Conservation (phyloP, 176 grass and related monocot genomes). For the Lolium multiflorum region DNA sequence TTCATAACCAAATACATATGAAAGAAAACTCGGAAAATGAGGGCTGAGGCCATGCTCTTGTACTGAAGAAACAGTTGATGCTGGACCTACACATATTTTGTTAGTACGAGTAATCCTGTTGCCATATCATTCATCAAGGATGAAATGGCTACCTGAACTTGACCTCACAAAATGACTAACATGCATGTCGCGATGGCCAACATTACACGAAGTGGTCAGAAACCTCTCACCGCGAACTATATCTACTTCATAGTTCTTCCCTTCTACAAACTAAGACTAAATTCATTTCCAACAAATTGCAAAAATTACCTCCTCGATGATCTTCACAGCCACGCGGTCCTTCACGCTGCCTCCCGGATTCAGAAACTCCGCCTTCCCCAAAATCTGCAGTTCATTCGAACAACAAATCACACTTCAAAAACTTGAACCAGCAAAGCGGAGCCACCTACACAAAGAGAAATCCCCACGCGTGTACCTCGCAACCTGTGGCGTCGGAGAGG, state of each 20-base stretch:
- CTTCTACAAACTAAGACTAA: neutral
- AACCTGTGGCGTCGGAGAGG: conserved; percentile 91
- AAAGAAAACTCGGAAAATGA: neutral
- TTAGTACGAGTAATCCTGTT: neutral
- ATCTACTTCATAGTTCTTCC: neutral
- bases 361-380: conserved; percentile 98
- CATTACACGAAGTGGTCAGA: neutral
- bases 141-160: neutral
- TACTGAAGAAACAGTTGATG: neutral
- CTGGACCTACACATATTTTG: neutral
- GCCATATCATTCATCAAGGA: neutral
- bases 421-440: conserved; percentile 9
- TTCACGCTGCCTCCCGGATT: conserved; percentile 96
- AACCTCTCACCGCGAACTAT: neutral
- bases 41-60: neutral
- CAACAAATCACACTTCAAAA: conserved; percentile 26
- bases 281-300: neutral
- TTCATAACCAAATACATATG: neutral
- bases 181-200: neutral
- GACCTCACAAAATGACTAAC: conserved; percentile 11
- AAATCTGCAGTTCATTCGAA: conserved; percentile 66
- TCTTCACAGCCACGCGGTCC: conserved; percentile 90
- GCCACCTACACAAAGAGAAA: neutral
- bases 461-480: conserved; percentile 56
- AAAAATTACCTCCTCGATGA: conserved; percentile 85